These are phyloP conservation scores for Cladosporium sp. DNA, from an alignment of 2,329 filamentous ascomycete species.

Conservation along the genomic window DNA sequence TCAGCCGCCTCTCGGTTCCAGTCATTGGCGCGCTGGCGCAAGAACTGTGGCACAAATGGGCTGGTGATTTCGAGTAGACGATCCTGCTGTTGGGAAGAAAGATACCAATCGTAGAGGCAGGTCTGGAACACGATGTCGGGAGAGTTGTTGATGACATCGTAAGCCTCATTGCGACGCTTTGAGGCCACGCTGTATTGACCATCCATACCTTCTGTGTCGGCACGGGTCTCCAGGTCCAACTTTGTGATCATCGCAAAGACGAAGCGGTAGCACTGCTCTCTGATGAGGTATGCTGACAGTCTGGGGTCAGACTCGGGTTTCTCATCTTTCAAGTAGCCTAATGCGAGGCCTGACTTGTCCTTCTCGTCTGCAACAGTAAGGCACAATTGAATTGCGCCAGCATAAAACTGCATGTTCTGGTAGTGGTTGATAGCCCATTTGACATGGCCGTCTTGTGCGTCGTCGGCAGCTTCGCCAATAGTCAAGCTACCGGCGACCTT, in stretches of 20 bases:
- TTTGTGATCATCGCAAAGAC: conserved; percentile 75
- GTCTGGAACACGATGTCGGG: conserved; percentile 93
- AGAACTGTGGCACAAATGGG: conserved; percentile 78
- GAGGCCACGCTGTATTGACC: conserved; percentile 71
- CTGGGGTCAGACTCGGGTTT: conserved; percentile 69
- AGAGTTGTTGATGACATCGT: conserved; percentile 82
- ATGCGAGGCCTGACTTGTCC: conserved; percentile 80
- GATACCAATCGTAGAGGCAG: conserved; percentile 97
- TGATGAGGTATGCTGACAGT: conserved; percentile 61
- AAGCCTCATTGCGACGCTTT: conserved; percentile 80
- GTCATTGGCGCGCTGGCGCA: conserved; percentile 69
- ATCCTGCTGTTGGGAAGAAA: conserved; percentile 77
- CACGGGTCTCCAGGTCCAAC: conserved; percentile 67
- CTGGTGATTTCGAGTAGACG: conserved; percentile 81
- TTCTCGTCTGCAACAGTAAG: conserved; percentile 77
- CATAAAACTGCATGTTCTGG: conserved; percentile 79
- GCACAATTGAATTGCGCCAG: conserved; percentile 80
- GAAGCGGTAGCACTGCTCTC: conserved; percentile 80
- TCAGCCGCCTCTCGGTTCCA: conserved; percentile 73
- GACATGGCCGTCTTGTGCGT: conserved; percentile 60
- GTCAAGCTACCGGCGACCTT: conserved; percentile 81
- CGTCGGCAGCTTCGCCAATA: conserved; percentile 35
- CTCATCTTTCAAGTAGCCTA: conserved; percentile 83
- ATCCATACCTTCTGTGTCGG: conserved; percentile 70
- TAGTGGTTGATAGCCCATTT: conserved; percentile 75